Base-by-base conservation (phyloP, 345 rosid genomes). In the Limnanthes douglasii region DNA sequence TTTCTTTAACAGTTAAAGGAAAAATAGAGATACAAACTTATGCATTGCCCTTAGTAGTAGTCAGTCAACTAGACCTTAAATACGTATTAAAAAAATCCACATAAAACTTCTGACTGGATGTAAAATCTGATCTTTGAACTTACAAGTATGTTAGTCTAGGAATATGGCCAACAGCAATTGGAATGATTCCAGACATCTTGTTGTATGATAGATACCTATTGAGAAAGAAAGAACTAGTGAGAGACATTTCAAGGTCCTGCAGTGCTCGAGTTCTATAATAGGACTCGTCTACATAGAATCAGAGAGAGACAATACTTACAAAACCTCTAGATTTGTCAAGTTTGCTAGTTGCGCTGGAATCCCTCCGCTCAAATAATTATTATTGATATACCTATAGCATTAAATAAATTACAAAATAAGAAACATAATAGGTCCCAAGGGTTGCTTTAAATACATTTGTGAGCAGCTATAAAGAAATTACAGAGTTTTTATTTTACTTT, bases 321-420 rank as follows among this genome's bases (percentile, higher is more conserved):
- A 37, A 51, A 88, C 79, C 63, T 88, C 97, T 69, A 88, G 54
- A 58, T 68, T 76, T 46, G 79, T 76, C 53, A 88, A 56, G 58
- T 83, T 88, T 25, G 95, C 73, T 13, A 88, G 81, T 50, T 88
- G 95, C 16, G 93, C 74, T 21, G 97, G 97, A 40, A 88, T 66
- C 18, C 95, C 95, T 58, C 97, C 95, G 34, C 86, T 83, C 46
- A 88, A 62, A 50, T 79, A 88, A 53, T 88, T 88, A 49, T 83
- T 79, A 46, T 83, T 79, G 64, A 88, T 52, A 45, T 83, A 88
- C 43, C 95, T 88, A 51, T 46, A 50, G 4, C 21, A 23, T 31
- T 35, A 28, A 15, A 51, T 34, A 37, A 20, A 45, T 43, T 18
- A 3, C 3, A 21, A 16, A 43, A n/a, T 40, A 33, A 31, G n/a